These are phyloP conservation scores for Arabidopsis suecica DNA, from an alignment of 345 rosid genomes.

Conservation along the genomic window DNA sequence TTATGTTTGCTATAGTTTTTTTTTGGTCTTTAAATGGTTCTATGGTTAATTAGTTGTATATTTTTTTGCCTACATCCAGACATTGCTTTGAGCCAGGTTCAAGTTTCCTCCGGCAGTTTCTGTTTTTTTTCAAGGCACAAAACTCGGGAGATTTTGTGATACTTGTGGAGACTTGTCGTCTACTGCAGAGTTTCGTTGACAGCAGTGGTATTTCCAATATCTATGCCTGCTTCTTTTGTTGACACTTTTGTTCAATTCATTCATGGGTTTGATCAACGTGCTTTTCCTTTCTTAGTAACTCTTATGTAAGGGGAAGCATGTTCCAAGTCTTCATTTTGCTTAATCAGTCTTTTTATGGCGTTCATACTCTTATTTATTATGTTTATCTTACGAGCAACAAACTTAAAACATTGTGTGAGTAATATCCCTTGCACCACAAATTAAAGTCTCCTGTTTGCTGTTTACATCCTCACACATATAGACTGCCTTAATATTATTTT, in stretches of 20 bases:
- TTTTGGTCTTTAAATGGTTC: not conserved
- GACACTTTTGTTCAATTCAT: constrained; percentile 30
- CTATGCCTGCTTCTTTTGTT: constrained; percentile 32
- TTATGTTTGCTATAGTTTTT: constrained; percentile 9
- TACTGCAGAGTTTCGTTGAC: constrained; percentile 57
- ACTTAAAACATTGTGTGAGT: constrained; percentile 7
- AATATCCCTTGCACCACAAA: constrained; percentile 28
- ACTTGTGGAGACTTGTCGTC: constrained; percentile 73
- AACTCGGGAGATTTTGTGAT: constrained; percentile 59
- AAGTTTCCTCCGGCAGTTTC: constrained; percentile 72
- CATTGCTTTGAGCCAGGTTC: constrained; percentile 88
- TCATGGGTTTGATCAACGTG: constrained; percentile 35
- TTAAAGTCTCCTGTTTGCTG: not conserved
- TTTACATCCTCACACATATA: constrained; percentile 13
- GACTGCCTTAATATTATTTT: not conserved
- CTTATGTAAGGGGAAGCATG: constrained; percentile 34
- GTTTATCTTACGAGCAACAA: constrained; percentile 28
- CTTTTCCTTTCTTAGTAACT: constrained; percentile 29
- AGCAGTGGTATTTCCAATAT: constrained; percentile 56
- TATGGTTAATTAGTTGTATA: constrained; percentile 4
- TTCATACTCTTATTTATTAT: constrained; percentile 7
- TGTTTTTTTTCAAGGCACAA: constrained; percentile 74
- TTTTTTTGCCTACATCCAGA: constrained; percentile 54
- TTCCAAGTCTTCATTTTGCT: constrained; percentile 35
- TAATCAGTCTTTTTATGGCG: constrained; percentile 23